These are phyloP conservation scores for Calonectria pauciramosa DNA, from an alignment of 2,329 filamentous ascomycete species.

Conservation along the genomic window DNA sequence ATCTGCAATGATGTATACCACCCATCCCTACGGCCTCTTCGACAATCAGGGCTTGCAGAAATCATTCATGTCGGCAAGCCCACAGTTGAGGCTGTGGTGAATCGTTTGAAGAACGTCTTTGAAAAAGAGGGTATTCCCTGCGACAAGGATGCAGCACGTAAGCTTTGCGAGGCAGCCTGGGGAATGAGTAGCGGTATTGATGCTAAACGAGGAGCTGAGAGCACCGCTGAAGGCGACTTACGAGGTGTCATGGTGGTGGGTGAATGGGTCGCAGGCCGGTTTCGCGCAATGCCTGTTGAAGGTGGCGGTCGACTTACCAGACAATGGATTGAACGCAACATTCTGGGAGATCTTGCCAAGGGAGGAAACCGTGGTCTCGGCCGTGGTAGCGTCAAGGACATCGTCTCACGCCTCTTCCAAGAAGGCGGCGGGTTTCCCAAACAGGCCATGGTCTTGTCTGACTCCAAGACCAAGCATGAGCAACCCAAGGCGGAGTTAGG, in stretches of 20 bases:
- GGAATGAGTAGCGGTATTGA: constrained; percentile 82
- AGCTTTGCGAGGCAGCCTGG: constrained; percentile 87
- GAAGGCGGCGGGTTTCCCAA: constrained; percentile 84
- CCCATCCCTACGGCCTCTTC: constrained; percentile 85
- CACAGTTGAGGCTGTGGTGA: constrained; percentile 86
- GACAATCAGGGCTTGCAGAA: constrained; percentile 88
- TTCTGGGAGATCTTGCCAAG: constrained; percentile 76
- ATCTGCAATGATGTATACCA: constrained; percentile 99
- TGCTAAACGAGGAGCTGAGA: constrained; percentile 76
- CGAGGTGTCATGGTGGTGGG: constrained; percentile 88
- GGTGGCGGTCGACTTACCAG: constrained; percentile 70
- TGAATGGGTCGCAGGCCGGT: constrained; percentile 85
- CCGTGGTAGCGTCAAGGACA: constrained; percentile 79
- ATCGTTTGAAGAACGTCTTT: constrained; percentile 86
- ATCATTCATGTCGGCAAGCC: constrained; percentile 94
- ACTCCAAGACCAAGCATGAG: constrained; percentile 62
- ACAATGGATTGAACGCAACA: constrained; percentile 81
- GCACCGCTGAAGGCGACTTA: constrained; percentile 79
- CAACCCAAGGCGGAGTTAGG: constrained; percentile 73
- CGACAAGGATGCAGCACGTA: constrained; percentile 89
- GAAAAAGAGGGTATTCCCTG: constrained; percentile 89
- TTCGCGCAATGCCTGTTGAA: constrained; percentile 64
- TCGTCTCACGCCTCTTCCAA: constrained; percentile 83
- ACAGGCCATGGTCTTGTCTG: constrained; percentile 57
- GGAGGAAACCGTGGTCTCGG: constrained; percentile 80